Conservation (phyloP, 2,329 filamentous ascomycete genomes). For the Epicoccum sorghinum region DNA sequence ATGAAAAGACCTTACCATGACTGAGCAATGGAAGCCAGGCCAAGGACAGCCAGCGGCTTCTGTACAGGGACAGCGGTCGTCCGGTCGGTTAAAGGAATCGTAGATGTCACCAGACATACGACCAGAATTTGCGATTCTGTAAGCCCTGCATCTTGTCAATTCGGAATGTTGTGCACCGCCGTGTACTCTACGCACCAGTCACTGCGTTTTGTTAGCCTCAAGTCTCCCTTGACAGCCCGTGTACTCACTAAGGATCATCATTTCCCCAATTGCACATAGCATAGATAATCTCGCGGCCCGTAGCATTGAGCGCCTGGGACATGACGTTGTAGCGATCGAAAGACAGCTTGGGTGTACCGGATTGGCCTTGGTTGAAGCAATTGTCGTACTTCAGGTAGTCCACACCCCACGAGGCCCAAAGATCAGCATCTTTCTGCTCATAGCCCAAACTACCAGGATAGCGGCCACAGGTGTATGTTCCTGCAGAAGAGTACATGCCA, state of each 20-base stretch:
- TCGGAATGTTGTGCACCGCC: too few species aligned
- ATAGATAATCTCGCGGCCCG: conserved; percentile 54
- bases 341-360: conserved; percentile 54
- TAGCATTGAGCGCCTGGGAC: conserved; percentile 55
- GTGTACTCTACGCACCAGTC: too few species aligned
- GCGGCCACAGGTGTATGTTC: conserved; percentile 49
- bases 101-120: conserved; percentile 56
- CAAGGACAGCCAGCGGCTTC: conserved; percentile 51
- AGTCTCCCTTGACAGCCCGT: too few species aligned
- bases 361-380: conserved; percentile 61
- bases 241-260: conserved; percentile 50
- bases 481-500: conserved; percentile 60
- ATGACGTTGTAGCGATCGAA: conserved; percentile 57
- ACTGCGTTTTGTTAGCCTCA: too few species aligned
- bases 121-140: conserved; percentile 55
- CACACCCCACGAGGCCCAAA: conserved; percentile 60
- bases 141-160: conserved; percentile 43
- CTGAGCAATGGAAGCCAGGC: conserved; percentile 56
- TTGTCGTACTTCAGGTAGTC: conserved; percentile 60
- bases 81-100: conserved; percentile 54
- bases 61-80: conserved; percentile 51
- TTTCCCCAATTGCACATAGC: conserved; percentile 60
- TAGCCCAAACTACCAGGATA: conserved; percentile 56
- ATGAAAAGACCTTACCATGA: conserved; percentile 35
- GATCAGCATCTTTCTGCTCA: conserved; percentile 59